Percentiles rank a stretch among this genome's conserved stretches.
Conservation (phyloP, 805 yeast species). For the Cyberlindnera mrakii region DNA sequence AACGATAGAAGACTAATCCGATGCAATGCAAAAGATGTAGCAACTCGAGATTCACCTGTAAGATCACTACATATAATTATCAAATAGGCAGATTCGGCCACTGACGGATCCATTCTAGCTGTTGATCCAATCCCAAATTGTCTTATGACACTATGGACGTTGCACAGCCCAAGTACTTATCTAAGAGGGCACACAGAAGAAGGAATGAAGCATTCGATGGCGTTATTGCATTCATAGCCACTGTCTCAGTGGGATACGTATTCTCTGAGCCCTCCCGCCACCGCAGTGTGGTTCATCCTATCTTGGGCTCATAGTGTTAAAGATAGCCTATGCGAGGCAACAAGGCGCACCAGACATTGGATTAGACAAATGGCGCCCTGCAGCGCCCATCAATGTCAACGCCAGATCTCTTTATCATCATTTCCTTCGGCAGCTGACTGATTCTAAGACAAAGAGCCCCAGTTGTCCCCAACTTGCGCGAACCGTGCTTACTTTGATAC, state of each 20-base stretch:
- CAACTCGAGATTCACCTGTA: conserved; percentile 68
- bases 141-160: conserved; percentile 69
- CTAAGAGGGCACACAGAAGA: conserved; percentile 81
- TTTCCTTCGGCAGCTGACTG: conserved; percentile 93
- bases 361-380: conserved; percentile 77
- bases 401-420: conserved; percentile 98
- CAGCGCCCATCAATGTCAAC: conserved; percentile 88
- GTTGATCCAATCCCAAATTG: conserved; percentile 85
- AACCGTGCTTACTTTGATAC: conserved; percentile 55
- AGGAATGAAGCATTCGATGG: conserved; percentile 91
- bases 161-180: conserved; percentile 71
- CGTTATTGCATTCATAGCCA: conserved; percentile 89
- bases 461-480: conserved; percentile 67
- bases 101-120: conserved; percentile 38
- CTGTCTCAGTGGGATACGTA: conserved; percentile 92
- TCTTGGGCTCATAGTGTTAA: conserved; percentile 81
- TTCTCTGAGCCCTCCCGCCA: conserved; percentile 98
- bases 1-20: conserved; percentile 26
- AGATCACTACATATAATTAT: conserved; percentile 39
- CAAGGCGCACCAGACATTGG: conserved; percentile 56
- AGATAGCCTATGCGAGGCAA: conserved; percentile 86
- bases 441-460: conserved; percentile 80
- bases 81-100: conserved; percentile 20
- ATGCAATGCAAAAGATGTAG: conserved; percentile 46
- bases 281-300: conserved; percentile 84